Evolutionary conservation across 2,329 filamentous ascomycete genomes (phyloP).

Genomic region (Fusarium equiseti): DNA sequence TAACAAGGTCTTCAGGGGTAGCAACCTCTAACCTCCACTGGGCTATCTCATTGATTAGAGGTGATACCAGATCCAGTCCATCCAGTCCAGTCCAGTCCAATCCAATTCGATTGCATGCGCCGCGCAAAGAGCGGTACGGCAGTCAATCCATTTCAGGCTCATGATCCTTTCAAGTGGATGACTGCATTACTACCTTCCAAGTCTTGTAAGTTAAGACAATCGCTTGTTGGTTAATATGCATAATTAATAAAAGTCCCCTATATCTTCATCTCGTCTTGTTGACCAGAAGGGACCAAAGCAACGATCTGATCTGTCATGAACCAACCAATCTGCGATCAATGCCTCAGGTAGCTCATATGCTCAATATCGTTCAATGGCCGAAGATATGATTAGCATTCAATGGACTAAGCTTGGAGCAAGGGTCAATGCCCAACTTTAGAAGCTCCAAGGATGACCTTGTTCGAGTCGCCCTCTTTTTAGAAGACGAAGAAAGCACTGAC

Average conservation of each 20-base stretch:
- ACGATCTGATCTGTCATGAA: conserved; percentile 5
- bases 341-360: conserved; percentile 27
- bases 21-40: not conserved
- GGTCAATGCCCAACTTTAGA: conserved; percentile 3
- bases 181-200: conserved; percentile 21
- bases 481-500: not conserved
- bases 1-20: conserved; percentile 23
- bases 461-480: not conserved
- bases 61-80: not conserved
- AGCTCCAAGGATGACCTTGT: conserved; percentile 13
- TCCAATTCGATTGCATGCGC: conserved; percentile 13
- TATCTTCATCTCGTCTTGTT: conserved; percentile 15
- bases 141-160: conserved; percentile 14
- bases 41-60: not conserved
- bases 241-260: not conserved
- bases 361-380: conserved; percentile 18
- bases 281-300: conserved; percentile 1
- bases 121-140: conserved; percentile 23
- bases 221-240: not conserved
- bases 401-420: conserved; percentile 10
- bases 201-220: not conserved
- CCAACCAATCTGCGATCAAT: conserved; percentile 27
- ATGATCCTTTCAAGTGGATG: conserved; percentile 3
- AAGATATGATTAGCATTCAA: conserved; percentile 9
- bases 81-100: not conserved